Conservation (phyloP, 225 moss, liverwort and hornwort species). For the Lunularia cruciata region DNA sequence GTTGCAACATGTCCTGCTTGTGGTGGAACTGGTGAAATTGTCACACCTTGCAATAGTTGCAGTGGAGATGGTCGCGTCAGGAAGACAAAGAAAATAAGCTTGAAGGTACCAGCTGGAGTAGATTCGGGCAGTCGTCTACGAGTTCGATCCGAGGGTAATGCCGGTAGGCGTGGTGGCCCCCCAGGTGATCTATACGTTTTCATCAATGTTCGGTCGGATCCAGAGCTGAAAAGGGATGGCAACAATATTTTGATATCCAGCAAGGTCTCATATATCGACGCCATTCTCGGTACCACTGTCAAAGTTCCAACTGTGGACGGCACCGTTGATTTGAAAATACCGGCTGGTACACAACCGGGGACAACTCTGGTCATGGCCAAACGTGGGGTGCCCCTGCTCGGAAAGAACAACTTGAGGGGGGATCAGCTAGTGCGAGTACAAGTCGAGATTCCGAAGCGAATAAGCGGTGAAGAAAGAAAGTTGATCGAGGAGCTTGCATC, state of each 20-base stretch:
- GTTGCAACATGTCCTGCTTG: slow-evolving; percentile 92
- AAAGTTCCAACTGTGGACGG: slow-evolving; percentile 94
- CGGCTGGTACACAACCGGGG: slow-evolving; percentile 90
- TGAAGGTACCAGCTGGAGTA: slow-evolving; percentile 96
- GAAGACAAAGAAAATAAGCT: slow-evolving; percentile 70
- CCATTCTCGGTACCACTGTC: slow-evolving; percentile 82
- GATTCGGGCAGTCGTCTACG: slow-evolving; percentile 84
- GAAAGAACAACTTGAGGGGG: slow-evolving; percentile 83
- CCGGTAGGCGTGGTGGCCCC: slow-evolving; percentile 80
- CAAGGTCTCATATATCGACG: slow-evolving; percentile 85
- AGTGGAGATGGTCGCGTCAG: slow-evolving; percentile 82
- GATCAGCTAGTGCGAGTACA: slow-evolving; percentile 85
- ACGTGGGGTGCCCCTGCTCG: slow-evolving; percentile 81
- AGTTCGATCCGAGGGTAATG: slow-evolving; percentile 84
- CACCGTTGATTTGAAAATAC: slow-evolving; percentile 83
- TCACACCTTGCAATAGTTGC: slow-evolving; percentile 81
- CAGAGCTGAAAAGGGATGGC: slow-evolving; percentile 85
- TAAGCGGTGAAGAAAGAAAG: slow-evolving; percentile 74
- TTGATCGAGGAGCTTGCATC: slow-evolving; percentile 91
- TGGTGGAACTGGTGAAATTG: slow-evolving; percentile 83
- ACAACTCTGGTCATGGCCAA: slow-evolving; percentile 91
- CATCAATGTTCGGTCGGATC: slow-evolving; percentile 69
- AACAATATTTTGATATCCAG: slow-evolving; percentile 72
- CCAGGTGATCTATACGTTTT: slow-evolving; percentile 93
- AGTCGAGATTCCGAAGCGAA: slow-evolving; percentile 89